Base-by-base conservation (phyloP, 495 filamentous ascomycete genomes). In the Penicillium lividum region DNA sequence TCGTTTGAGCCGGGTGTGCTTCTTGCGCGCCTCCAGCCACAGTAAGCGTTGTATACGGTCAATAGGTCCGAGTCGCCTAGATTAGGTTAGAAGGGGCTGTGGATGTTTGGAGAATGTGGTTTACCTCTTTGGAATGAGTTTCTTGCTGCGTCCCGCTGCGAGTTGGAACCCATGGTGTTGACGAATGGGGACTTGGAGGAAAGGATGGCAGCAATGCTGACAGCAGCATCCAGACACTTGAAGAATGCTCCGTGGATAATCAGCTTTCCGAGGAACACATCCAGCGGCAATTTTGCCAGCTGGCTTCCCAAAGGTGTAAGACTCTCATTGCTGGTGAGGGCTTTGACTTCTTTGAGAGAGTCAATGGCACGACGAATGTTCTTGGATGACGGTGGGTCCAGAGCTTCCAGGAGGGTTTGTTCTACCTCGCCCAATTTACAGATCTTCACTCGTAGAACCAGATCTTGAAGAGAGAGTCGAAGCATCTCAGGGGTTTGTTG, bases 401-500 rank as follows among this genome's bases (percentile, higher is more conserved):
- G 76, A 7, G 94, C 94, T 70, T 94, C 84, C n/a, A 87, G 81
- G 5, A 98, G 80, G 0, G 92, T 96, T 59, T 92, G 82, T 65
- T 97, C 93, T 51, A 98, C 93, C 48, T 87, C 86, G 3, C 94
- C 94, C 50, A 98, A 81, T 65, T 93, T 94, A 75, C 92, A 98
- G 36, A 95, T 94, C 74, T 98, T 98, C 60, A 97, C 91, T n/a
- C 94, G 86, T 60, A 98, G 87, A 8, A 93, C 90, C 3, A 97
- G 82, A 62, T 98, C 94, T 73, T 98, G 93, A 9, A 98, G 75
- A 0, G 92, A 97, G 6, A 98, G 81, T 3, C 94, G 88, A 44
- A 98, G 86, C 82, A 98, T 92, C 70, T 98, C 94, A 0, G 94
- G 94, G 0, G 89, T 95, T 76, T 98, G 94, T 67, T 97, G 90